A percentile compares a stretch with the other conserved stretches of the same genome.
Conservation (phyloP, 2,329 filamentous ascomycete genomes). For the Myriosclerotinia duriaeana region DNA sequence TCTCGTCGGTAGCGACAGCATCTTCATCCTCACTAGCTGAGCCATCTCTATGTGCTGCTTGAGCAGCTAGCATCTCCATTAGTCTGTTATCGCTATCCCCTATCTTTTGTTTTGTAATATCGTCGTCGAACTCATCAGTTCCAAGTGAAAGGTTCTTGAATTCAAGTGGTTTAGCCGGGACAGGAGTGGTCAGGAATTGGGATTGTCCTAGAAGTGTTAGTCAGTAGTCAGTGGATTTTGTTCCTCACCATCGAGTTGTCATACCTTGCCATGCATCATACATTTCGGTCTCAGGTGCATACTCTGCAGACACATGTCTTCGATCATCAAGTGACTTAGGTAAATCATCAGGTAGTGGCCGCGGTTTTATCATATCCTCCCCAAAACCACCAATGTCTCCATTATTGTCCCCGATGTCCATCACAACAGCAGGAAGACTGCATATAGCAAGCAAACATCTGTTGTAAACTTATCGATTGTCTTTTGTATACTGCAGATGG, state of each 20-base stretch:
- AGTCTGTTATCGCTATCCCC: slow-evolving; percentile 83
- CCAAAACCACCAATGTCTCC: slow-evolving; percentile 41
- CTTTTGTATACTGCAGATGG: neutral
- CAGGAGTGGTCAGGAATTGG: slow-evolving; percentile 86
- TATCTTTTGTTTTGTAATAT: slow-evolving; percentile 51
- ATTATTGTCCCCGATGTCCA: slow-evolving; percentile 58
- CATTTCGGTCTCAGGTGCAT: slow-evolving; percentile 84
- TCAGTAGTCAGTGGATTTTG: slow-evolving; percentile 30
- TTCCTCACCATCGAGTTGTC: slow-evolving; percentile 12
- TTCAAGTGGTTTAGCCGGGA: slow-evolving; percentile 77
- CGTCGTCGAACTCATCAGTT: slow-evolving; percentile 70
- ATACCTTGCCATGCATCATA: slow-evolving; percentile 98
- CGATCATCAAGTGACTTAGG: slow-evolving; percentile 91
- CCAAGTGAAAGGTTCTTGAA: slow-evolving; percentile 82
- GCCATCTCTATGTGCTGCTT: slow-evolving; percentile 79
- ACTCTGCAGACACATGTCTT: slow-evolving; percentile 59
- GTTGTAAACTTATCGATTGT: slow-evolving; percentile 8
- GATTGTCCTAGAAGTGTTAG: slow-evolving; percentile 69
- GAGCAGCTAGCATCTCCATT: slow-evolving; percentile 93
- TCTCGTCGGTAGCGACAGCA: slow-evolving; percentile 71
- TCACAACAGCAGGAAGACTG: slow-evolving; percentile 44
- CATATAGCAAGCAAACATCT: slow-evolving; percentile 37
- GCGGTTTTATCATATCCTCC: slow-evolving; percentile 44
- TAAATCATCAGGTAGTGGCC: slow-evolving; percentile 74
- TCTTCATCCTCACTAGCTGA: slow-evolving; percentile 76